Percentiles rank a stretch among this genome's conserved stretches.
These are phyloP conservation scores for Clavaria fumosa DNA, from an alignment of 768 basidiomycete genomes.

Conservation along the genomic window DNA sequence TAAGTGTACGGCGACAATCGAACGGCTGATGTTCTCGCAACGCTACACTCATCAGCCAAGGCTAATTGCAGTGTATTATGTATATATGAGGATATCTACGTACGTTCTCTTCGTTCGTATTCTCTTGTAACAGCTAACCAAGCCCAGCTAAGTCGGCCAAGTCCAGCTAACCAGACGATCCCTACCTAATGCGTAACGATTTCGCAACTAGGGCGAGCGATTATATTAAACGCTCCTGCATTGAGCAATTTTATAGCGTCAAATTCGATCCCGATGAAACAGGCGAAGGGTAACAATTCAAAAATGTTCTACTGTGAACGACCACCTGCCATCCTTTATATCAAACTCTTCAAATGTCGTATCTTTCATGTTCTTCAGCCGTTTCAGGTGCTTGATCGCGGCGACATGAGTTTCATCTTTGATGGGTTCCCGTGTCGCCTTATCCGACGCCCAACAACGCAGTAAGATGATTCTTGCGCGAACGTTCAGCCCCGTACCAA, in stretches of 20 bases:
- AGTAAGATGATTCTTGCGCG: constrained; percentile 62
- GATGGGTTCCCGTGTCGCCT: constrained; percentile 80
- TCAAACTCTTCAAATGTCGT: constrained; percentile 79
- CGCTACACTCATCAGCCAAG: too few relatives aligned
- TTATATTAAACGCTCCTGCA: constrained; percentile 1
- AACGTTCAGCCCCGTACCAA: constrained; percentile 82
- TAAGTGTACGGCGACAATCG: too few relatives aligned
- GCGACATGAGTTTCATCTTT: constrained; percentile 63
- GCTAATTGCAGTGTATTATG: too few relatives aligned
- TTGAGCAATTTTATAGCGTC: background rate
- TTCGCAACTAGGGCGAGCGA: too few relatives aligned
- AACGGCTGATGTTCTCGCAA: too few relatives aligned
- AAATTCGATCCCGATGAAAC: constrained; percentile 2
- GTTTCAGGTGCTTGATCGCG: constrained; percentile 59
- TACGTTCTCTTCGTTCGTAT: too few relatives aligned
- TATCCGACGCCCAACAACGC: constrained; percentile 80
- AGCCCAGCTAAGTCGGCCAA: too few relatives aligned
- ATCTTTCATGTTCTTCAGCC: constrained; percentile 70
- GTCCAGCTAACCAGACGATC: too few relatives aligned
- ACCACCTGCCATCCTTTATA: constrained; percentile 74
- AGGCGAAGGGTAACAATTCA: constrained; percentile 19
- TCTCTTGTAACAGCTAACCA: too few relatives aligned
- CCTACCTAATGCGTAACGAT: too few relatives aligned
- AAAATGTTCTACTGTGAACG: constrained; percentile 90
- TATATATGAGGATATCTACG: too few relatives aligned